Base-by-base conservation (phyloP, 208 protist genomes). In the Trypanosoma scelopori region DNA sequence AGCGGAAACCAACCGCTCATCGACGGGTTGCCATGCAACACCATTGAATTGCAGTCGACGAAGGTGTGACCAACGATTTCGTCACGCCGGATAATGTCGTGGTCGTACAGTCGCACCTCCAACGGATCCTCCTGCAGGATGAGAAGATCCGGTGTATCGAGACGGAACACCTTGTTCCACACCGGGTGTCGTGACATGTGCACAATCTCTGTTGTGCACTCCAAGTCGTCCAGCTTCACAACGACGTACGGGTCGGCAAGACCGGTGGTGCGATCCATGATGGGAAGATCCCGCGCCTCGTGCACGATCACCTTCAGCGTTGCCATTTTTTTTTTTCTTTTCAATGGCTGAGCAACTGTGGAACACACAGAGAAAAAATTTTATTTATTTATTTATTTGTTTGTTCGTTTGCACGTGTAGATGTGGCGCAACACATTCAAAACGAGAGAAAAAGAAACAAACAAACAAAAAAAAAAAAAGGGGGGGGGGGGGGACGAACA, bases 51-150 rank as follows among this genome's bases (percentile, higher is more conserved):
- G 64, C 93, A 90, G 69, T 98, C 94, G n/a, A 98, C 56, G 57
- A 93, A 84, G 15, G 98, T 92, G 37, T 86, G 84, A 11, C 97
- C 97, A 39, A 99, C 87, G 48, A 97, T 79, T 71, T 98, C 95
- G 74, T 99, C 94, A 18, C 92, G 78, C 57, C 89, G 97, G 56
- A 98, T 89, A 56, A 94, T 89, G 79, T 99, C 97, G 68, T 98
- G 92, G 76, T 99, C 97, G 69, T 90, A 98, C 5, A 99, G 89
- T 42, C 89, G 82, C 15, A 98, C 80, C 64, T 98, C 93, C 2
- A 98, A 72, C 37, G 94, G 93, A 63, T 98, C 91, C 62, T 99
- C 92, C 70, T 98, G 96, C 58, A 98, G 61, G 18, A 90, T 76
- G 45, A 92, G 67, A n/a, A 94, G 74, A 64, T 97, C 85, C 16